Base-by-base conservation (phyloP, 2,329 filamentous ascomycete species). In the Hymenoscyphus salicellus region DNA sequence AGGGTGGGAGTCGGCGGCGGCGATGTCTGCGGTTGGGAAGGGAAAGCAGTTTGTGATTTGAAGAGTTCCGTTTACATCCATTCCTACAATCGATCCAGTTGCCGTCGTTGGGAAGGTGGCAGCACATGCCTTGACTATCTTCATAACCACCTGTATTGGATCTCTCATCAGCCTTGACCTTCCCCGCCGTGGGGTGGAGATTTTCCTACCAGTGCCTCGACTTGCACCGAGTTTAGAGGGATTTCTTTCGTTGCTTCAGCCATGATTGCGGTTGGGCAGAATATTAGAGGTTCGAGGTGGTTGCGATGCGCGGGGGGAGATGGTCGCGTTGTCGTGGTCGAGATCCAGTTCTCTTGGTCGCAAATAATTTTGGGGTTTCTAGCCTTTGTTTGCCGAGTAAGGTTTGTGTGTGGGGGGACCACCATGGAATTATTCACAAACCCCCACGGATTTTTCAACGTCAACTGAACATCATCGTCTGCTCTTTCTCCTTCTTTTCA, bases 41-140 rank as follows among this genome's bases (percentile, higher is more conserved):
- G 93, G 90, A 81, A 98, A 99, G 70, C 87, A 86, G 84, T 98
- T 98, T 73, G 95, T 98, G 80, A 98, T 83, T 81, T 98, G 89
- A 68, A 98, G 86, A 66, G 88, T 84, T 70, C 87, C 86, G 70
- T 90, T 87, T 74, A 86, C 86, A 79, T 98, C 94, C 91, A 98
- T 93, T 73, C 95, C 95, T 66, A 97, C 93, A 67, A 97, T 86
- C 68, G 90, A 92, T 68, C 94, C 94, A 63, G 93, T 97, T 64
- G 93, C 92, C 63, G 89, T 89, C 61, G 92, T 94, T 58, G 94
- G 94, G 81, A 97, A 97, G 62, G 86, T 85, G 74, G 91, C 86
- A 64, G 92, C 90, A 82, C 91, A 92, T 83, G 97, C 93, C 82
- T 96, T 97, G 80, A 96, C 93, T 78, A 98, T 93, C 84, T 97